phyloP scores from a whole-genome alignment of 345 rosid species.

The Populus euphratica region DNA sequence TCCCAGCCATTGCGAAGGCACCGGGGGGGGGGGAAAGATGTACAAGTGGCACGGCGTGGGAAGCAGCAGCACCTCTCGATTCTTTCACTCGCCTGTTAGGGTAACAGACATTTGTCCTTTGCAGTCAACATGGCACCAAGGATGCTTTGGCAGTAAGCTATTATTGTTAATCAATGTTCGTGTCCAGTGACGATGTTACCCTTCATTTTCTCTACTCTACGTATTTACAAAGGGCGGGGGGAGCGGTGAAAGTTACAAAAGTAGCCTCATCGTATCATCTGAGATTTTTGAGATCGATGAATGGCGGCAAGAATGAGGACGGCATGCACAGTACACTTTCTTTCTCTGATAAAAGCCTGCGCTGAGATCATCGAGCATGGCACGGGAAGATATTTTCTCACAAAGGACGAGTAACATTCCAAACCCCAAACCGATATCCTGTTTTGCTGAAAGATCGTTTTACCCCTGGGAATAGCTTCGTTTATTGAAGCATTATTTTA shows the following conservation, averaged over 20 bases:
- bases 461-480: too few relatives aligned
- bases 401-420: not conserved
- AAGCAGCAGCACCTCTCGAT: not conserved
- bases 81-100: not conserved
- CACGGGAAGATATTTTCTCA: not conserved
- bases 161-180: not conserved
- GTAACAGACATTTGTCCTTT: conserved; percentile 18
- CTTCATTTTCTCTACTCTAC: not conserved
- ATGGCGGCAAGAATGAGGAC: not conserved
- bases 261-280: not conserved
- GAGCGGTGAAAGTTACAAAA: not conserved
- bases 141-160: conserved; percentile 7
- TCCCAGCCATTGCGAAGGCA: too few relatives aligned
- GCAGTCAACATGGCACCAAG: conserved; percentile 19
- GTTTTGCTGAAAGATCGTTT: too few relatives aligned
- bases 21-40: not conserved
- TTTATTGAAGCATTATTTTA: not conserved
- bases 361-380: not conserved
- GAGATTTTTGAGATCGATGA: not conserved
- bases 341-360: not conserved
- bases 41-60: not conserved
- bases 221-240: not conserved
- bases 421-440: not conserved
- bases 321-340: not conserved
- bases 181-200: not conserved